Evolutionary conservation across 2,329 filamentous ascomycete species (phyloP).

Genomic region (Onygena corvina): DNA sequence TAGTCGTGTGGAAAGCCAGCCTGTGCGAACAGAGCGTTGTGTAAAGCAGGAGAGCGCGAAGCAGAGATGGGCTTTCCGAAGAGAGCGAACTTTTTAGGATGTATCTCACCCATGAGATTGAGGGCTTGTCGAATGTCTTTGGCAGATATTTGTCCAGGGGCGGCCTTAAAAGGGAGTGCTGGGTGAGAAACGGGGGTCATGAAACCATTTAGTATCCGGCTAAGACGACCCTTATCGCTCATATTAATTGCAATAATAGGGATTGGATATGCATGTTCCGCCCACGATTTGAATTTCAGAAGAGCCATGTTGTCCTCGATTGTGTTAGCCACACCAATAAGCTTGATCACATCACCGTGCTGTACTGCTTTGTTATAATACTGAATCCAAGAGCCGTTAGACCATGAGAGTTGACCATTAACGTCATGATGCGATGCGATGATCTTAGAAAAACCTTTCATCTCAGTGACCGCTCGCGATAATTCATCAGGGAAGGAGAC

Average conservation of each 20-base stretch:
- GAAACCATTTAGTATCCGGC: conserved; percentile 79
- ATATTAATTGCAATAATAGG: conserved; percentile 94
- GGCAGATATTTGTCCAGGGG: conserved; percentile 84
- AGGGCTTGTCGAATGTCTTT: conserved; percentile 73
- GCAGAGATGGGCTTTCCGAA: conserved; percentile 75
- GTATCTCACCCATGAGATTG: conserved; percentile 65
- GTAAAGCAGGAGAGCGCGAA: conserved; percentile 76
- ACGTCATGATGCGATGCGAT: conserved; percentile 96
- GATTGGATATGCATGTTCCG: conserved; percentile 58
- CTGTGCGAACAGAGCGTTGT: conserved; percentile 69
- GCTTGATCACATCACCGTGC: conserved; percentile 86
- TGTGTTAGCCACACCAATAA: conserved; percentile 66
- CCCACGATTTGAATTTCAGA: conserved; percentile 66
- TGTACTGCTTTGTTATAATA: conserved; percentile 84
- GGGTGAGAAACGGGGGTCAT: conserved; percentile 91
- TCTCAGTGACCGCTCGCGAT: conserved; percentile 55
- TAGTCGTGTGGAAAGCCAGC: conserved; percentile 81
- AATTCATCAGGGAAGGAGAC: conserved; percentile 72
- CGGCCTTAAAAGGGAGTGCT: conserved; percentile 78
- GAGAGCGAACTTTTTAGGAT: conserved; percentile 65
- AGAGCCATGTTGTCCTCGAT: conserved; percentile 81
- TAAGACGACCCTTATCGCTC: conserved; percentile 76
- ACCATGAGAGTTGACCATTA: conserved; percentile 66
- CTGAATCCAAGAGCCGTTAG: conserved; percentile 79
- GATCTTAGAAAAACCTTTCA: conserved; percentile 63